A percentile compares a stretch with the other conserved stretches of the same genome.
These are phyloP conservation scores for Thielaviopsis ethacetica DNA, from an alignment of 2,329 filamentous ascomycete species.

Conservation along the genomic window DNA sequence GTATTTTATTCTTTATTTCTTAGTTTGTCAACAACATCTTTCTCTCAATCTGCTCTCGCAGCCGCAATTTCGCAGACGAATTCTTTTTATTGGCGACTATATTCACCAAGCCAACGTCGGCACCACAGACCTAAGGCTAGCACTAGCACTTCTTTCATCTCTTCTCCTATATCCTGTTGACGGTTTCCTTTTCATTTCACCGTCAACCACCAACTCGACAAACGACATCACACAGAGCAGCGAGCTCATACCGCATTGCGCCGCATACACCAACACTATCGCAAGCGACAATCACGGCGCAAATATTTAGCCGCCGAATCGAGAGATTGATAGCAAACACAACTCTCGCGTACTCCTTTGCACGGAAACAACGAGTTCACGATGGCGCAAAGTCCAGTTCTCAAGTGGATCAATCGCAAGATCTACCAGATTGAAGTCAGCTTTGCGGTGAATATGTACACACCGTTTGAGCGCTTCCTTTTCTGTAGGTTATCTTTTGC, in stretches of 20 bases:
- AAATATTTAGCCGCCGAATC: background rate
- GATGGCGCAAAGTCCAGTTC: constrained; percentile 11
- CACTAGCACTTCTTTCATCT: no score
- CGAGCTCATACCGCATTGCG: background rate
- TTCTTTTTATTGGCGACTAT: no score
- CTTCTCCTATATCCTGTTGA: no score
- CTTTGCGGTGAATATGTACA: constrained; percentile 93
- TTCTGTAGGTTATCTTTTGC: constrained; percentile 53
- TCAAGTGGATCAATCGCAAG: constrained; percentile 72
- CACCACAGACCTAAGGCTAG: no score
- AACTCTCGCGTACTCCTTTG: background rate
- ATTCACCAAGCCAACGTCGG: no score
- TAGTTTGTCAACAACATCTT: no score
- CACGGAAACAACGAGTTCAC: background rate
- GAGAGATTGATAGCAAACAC: background rate
- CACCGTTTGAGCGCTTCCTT: constrained; percentile 86
- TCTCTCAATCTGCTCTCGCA: no score
- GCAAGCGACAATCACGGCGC: background rate
- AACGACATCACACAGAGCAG: background rate
- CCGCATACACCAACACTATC: background rate
- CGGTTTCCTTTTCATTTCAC: no score
- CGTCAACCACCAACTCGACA: background rate
- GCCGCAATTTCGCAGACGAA: no score
- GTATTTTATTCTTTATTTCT: no score
- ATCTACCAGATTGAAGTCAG: constrained; percentile 98